Base-by-base conservation (phyloP, 345 rosid species). In the Erucastrum elatum region DNA sequence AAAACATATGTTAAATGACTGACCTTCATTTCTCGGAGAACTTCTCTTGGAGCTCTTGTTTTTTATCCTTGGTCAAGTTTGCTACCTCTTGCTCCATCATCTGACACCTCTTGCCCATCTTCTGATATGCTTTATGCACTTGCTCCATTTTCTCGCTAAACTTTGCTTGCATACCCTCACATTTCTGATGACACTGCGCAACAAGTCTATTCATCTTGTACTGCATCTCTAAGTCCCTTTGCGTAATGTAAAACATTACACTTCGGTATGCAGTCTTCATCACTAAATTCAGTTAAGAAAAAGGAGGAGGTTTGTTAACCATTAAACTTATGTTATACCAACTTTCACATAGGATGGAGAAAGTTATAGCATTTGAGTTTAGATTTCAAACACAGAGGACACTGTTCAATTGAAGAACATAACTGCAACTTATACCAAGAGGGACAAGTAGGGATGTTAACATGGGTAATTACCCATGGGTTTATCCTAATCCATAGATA, bases 241-340 rank as follows among this genome's bases (percentile, higher is more conserved):
- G 98, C 72, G 94, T 84, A 39, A 86, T 82, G 82, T 84, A 91
- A 80, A 94, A 94, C 96, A 90, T 91, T 73, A 92, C 92, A 65
- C 97, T 89, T 85, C 89, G 86, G 77, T 92, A 91, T 80, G 96
- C 87, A 85, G 91, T 90, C 87, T 91, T 95, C 99, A 95, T 90
- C 86, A 89, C 96, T 95, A 63, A 31, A 26, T 70, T 75, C 68
- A 69, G 63, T 83, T 71, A 87, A 90, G 93, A 86, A 68, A 60
- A 61, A 34, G 72, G 69, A 4, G 3, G 67, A 51, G 70, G 51
- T 15, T 72, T 66, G 27, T 66, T 75, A 75, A 37, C 8, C 44
- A 10, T 37, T 37, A 37, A 37, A 68, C 49, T 44, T 5, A 33
- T 53, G 33, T 4, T 72, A 10, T 68, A 26, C 51, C 26, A 33